Evolutionary conservation across 208 protist species (phyloP).

Genomic region (Leishmania arabica): DNA sequence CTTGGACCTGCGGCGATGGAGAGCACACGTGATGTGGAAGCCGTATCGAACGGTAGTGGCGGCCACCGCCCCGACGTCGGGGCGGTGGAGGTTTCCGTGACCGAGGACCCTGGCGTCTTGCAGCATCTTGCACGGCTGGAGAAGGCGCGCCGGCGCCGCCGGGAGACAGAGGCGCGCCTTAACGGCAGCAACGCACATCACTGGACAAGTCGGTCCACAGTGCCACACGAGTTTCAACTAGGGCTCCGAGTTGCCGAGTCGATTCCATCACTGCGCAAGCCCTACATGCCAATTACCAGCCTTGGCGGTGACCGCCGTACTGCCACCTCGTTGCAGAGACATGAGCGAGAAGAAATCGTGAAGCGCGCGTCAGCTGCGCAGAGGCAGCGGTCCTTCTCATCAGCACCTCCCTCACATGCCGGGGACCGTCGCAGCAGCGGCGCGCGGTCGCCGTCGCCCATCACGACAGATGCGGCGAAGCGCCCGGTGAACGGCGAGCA

Average conservation of each 20-base stretch:
- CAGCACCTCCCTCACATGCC: background rate
- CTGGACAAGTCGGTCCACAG: constrained; percentile 45
- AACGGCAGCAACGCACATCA: constrained; percentile 17
- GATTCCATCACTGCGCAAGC: constrained; percentile 61
- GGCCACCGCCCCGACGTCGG: background rate
- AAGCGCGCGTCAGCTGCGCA: background rate
- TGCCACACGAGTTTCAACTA: constrained; percentile 43
- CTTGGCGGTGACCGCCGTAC: background rate
- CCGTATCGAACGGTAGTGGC: no score
- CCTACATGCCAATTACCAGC: constrained; percentile 17
- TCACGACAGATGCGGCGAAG: background rate
- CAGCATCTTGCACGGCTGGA: constrained; percentile 45
- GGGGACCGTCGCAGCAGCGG: background rate
- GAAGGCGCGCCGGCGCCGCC: constrained; percentile 34
- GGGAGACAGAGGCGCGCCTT: constrained; percentile 35
- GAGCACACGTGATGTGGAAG: constrained; percentile 3
- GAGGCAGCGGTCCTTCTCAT: background rate
- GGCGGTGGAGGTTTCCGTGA: background rate
- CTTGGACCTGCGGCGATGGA: constrained; percentile 7
- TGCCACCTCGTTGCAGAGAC: background rate
- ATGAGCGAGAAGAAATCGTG: background rate
- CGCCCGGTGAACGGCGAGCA: background rate
- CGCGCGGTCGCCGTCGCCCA: background rate
- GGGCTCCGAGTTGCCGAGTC: constrained; percentile 31
- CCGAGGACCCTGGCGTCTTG: constrained; percentile 35